Percentiles rank a stretch among this genome's conserved stretches.
Conservation (phyloP, 192 early-diverging fungal species). For the Podila horticola region DNA sequence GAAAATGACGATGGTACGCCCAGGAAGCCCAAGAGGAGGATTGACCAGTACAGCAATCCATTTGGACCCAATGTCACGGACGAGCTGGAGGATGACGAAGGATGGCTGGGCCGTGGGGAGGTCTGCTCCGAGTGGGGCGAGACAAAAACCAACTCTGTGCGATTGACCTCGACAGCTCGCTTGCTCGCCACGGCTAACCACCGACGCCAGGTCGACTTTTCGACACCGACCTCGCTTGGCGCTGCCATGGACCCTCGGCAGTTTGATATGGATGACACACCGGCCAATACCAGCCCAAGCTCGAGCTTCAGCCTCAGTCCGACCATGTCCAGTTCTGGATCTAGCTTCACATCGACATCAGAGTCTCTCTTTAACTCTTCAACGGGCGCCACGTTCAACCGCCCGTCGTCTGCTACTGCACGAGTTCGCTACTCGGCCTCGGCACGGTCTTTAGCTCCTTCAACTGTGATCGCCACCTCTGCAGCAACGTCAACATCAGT, state of each 20-base stretch:
- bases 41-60: slow-evolving; percentile 33
- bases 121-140: slow-evolving; percentile 22
- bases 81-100: slow-evolving; percentile 42
- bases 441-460: neutral
- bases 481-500: neutral
- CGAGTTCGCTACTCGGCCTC: neutral
- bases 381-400: slow-evolving; percentile 5
- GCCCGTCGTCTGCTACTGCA: neutral
- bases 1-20: slow-evolving; percentile 8
- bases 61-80: slow-evolving; percentile 22
- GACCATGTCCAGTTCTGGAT: neutral
- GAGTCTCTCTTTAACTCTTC: slow-evolving; percentile 23
- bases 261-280: slow-evolving; percentile 16
- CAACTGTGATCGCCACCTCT: neutral
- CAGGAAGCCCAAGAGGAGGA: slow-evolving; percentile 26
- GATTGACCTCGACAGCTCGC: slow-evolving; percentile 19
- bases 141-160: slow-evolving; percentile 42
- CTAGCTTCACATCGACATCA: neutral
- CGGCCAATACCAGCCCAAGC: neutral
- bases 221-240: slow-evolving; percentile 17
- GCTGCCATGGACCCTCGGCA: slow-evolving; percentile 43
- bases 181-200: neutral
- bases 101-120: slow-evolving; percentile 31
- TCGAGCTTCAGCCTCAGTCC: neutral
- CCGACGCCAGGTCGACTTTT: slow-evolving; percentile 2